Evolutionary conservation across 345 rosid genomes (phyloP), one percentile per base, ranked within the genome.

Genomic region (Nephelium lappaceum): DNA sequence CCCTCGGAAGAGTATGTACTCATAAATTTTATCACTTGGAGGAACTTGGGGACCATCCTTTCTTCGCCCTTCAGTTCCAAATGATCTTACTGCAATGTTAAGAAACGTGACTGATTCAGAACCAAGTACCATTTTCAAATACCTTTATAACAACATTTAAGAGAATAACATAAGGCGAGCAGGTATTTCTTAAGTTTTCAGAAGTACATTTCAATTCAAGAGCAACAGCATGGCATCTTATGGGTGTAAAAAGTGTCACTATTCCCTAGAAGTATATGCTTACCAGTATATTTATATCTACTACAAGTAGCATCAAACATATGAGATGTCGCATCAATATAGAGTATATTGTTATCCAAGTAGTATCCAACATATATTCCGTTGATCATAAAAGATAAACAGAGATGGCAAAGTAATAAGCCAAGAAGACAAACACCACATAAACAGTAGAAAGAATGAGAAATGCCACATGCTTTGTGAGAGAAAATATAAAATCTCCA

Each of bases 11-110:
- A 89, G 73, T 66, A 90, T 90, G 82, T 90, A 90, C 76, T 89
- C 94, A 21, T 90, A 90, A 77, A 90, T 88, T 85, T 84, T 90
- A 19, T 90, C 94, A 74, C 89, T 85, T 0, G 87, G 88, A 19
- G 86, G 91, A 68, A 88, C 83, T 84, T 90, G 94, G 0, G 89
- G 86, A 21, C 92, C 92, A 83, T 90, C 91, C 72, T 89, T 90
- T 70, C 87, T 89, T 85, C 94, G 82, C 75, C 92, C 94, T 84
- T 90, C 92, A n/a, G 94, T 89, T 81, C 94, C 94, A 82, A 89
- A 90, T 8, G 94, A 90, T 73, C 94, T 88, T 43, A 90, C 94
- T 90, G 82, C 84, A 82, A 80, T 24, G 70, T 10, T 5, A 67
- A 63, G 21, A 12, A 61, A 5, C 49, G 72, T 5, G 36, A 43